Evolutionary conservation across 352 stramenopile genomes (phyloP).

Genomic region (Pythium sp.): DNA sequence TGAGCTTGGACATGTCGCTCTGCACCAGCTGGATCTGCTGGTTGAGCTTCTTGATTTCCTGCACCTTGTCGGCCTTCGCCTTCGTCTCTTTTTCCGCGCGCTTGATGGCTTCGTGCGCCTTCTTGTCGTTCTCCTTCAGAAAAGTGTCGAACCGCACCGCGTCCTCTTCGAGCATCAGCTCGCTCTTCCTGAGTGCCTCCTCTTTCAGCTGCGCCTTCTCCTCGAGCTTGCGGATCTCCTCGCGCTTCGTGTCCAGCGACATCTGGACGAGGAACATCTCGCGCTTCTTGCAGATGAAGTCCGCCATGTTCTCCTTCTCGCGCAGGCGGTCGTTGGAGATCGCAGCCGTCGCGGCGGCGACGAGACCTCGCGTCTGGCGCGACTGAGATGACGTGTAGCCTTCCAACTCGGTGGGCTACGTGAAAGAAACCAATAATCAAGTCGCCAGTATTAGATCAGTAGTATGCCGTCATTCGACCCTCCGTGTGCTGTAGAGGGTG

Average conservation of each 20-base stretch:
- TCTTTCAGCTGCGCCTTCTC: constrained; percentile 95
- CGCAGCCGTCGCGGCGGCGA: constrained; percentile 72
- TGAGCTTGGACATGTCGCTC: constrained; percentile 94
- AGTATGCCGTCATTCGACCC: too few species aligned
- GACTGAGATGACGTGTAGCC: constrained; percentile 67
- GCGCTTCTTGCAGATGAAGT: constrained; percentile 96
- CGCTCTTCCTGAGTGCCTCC: constrained; percentile 93
- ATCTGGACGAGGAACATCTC: constrained; percentile 97
- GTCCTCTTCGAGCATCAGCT: constrained; percentile 96
- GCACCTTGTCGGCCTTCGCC: constrained; percentile 91
- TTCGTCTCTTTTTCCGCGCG: constrained; percentile 93
- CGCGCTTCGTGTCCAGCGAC: constrained; percentile 94
- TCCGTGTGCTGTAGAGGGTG: too few species aligned
- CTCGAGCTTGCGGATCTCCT: constrained; percentile 96
- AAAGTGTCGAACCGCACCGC: constrained; percentile 95
- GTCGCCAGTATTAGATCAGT: too few species aligned
- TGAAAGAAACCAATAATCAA: neutral
- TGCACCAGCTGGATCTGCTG: constrained; percentile 94
- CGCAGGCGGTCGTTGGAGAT: constrained; percentile 85
- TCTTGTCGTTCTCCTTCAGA: constrained; percentile 97
- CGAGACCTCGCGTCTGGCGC: constrained; percentile 71
- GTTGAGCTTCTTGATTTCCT: constrained; percentile 95
- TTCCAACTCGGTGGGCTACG: constrained; percentile 38
- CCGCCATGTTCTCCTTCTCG: constrained; percentile 94
- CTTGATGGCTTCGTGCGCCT: constrained; percentile 95